Percentiles rank a stretch among this genome's conserved stretches.
phyloP scores from a whole-genome alignment of 805 yeast species.

The Brettanomyces sp. region DNA sequence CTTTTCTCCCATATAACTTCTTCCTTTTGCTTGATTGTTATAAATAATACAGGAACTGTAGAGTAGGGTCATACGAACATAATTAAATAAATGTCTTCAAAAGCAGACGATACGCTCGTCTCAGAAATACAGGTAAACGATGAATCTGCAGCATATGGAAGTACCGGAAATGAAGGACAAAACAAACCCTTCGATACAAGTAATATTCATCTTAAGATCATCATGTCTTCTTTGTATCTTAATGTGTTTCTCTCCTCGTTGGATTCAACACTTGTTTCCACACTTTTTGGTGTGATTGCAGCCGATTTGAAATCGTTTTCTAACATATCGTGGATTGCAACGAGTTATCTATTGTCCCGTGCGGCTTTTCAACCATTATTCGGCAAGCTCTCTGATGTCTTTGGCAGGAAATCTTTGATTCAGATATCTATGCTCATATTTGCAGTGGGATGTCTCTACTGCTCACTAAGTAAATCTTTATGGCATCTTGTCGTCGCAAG shows the following conservation, averaged over 20 bases:
- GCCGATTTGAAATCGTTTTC: constrained; percentile 39
- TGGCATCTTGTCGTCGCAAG: constrained; percentile 43
- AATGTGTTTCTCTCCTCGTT: constrained; percentile 36
- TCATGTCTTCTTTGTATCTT: constrained; percentile 7
- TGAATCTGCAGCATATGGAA: too few species aligned
- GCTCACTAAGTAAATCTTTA: constrained; percentile 32
- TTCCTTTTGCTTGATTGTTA: too few species aligned
- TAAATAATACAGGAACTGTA: too few species aligned
- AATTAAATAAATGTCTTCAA: too few species aligned
- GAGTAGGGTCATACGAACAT: too few species aligned
- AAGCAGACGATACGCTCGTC: too few species aligned
- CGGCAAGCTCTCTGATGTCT: constrained; percentile 46
- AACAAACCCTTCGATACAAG: too few species aligned
- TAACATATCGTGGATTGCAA: constrained; percentile 33
- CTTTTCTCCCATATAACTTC: too few species aligned
- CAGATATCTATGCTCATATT: constrained; percentile 24
- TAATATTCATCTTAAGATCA: constrained; percentile 7
- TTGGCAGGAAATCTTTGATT: constrained; percentile 36
- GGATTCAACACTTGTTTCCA: constrained; percentile 46
- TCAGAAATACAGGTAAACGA: too few species aligned
- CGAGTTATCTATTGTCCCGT: constrained; percentile 31
- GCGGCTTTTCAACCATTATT: constrained; percentile 46
- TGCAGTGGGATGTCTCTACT: constrained; percentile 31
- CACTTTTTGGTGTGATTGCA: constrained; percentile 41
- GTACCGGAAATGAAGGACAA: too few species aligned